Base-by-base conservation (phyloP, 2,329 filamentous ascomycete species). In the Colletotrichum zoysiae region DNA sequence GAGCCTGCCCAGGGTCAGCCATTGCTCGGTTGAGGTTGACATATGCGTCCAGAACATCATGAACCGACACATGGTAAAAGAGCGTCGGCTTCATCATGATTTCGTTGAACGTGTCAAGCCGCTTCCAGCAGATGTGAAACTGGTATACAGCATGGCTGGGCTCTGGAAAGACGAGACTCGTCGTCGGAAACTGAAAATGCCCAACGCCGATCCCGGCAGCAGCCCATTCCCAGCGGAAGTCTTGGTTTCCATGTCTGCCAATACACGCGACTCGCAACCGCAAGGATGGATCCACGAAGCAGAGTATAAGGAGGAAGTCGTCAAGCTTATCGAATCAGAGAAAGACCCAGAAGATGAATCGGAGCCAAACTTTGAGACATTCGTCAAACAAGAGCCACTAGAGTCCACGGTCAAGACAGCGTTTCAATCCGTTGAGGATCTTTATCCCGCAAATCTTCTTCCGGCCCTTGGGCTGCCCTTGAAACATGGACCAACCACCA, bases 271-370 rank as follows among this genome's bases (percentile, higher is more conserved):
- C 71, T 89, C 90, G 2, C 88, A 91, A 50, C 86, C 89, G n/a
- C 89, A 90, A n/a, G 91, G 90, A 0, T 99, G 96, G 95, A 92
- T 98, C 67, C 95, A 98, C 75, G 95, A 98, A 79, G 91, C 94
- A 58, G 95, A 97, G 77, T 95, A 92, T 77, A 86, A 89, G 42
- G 84, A 90, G 55, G 86, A 92, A 75, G 84, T 97, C 2, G 81
- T 84, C 40, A 83, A 87, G 35, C 84, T 97, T 33, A 88, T 93
- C 11, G 78, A 82, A 1, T 85, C 91, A 33, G 95, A 98, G 78
- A 87, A 84, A 71, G 81, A 81, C 6, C 84, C 86, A 48, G 82
- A 81, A 35, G 79, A 84, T 33, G 83, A 79, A 20, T 77, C 79
- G 7, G 78, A 84, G 12, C 74, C 88, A 16, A 85, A 83, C 0